Conservation (phyloP, 164 flowering plant species). For the Aristolochia californica region DNA sequence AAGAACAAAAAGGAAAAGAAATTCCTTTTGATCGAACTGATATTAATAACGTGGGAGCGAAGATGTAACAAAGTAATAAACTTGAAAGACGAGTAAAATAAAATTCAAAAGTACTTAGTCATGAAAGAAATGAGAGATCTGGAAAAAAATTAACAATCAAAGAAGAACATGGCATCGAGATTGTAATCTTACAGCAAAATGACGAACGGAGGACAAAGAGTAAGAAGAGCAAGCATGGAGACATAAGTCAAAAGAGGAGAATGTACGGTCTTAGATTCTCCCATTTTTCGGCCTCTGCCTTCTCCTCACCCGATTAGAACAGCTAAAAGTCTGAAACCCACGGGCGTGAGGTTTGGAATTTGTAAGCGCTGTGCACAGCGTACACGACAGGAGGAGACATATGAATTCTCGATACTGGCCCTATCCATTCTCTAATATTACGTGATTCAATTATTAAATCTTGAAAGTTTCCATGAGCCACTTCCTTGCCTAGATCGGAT, state of each 20-base stretch:
- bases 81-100: not conserved
- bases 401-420: too few species aligned
- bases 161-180: not conserved
- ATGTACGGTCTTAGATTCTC: slow-evolving; percentile 62
- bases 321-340: too few species aligned
- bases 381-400: too few species aligned
- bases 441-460: too few species aligned
- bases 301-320: too few species aligned
- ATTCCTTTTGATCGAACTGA: not conserved
- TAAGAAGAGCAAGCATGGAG: slow-evolving; percentile 76
- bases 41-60: too few species aligned
- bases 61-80: too few species aligned
- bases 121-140: not conserved
- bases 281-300: slow-evolving; percentile 30
- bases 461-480: too few species aligned
- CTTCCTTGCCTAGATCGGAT: too few species aligned
- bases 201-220: slow-evolving; percentile 90
- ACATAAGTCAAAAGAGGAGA: slow-evolving; percentile 65
- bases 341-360: too few species aligned
- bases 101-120: not conserved
- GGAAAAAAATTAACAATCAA: not conserved
- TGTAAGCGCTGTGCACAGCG: too few species aligned
- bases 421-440: too few species aligned
- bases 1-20: not conserved
- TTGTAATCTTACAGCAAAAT: slow-evolving; percentile 63